Evolutionary conservation across 495 filamentous ascomycete genomes (phyloP).

Genomic region (Aspergillus sclerotioniger): DNA sequence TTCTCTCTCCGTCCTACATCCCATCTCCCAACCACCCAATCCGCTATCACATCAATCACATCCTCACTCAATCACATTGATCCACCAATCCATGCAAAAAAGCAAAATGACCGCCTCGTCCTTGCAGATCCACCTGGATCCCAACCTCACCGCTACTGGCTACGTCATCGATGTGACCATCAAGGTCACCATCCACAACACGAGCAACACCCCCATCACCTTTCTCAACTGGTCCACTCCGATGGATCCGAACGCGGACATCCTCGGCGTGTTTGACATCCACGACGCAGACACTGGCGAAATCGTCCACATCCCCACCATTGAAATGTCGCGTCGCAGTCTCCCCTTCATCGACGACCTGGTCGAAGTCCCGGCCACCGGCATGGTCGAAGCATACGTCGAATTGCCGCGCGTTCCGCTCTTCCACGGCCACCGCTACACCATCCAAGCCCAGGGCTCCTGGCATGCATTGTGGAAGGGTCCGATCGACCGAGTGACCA

Average conservation of each 20-base stretch:
- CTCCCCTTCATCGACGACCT: constrained; percentile 42
- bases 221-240: constrained; percentile 50
- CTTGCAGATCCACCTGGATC: not conserved
- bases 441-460: constrained; percentile 27
- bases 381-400: constrained; percentile 13
- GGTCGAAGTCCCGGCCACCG: constrained; percentile 37
- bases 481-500: constrained; percentile 20
- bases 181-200: constrained; percentile 43
- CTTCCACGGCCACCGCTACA: constrained; percentile 26
- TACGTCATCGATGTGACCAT: constrained; percentile 13
- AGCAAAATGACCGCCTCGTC: not conserved
- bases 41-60: no score
- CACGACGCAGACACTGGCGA: constrained; percentile 29
- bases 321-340: constrained; percentile 45
- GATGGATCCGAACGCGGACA: constrained; percentile 44
- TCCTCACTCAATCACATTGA: no score
- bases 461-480: constrained; percentile 35
- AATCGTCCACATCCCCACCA: constrained; percentile 34
- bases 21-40: no score
- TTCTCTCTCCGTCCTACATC: no score
- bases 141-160: not conserved
- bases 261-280: constrained; percentile 47
- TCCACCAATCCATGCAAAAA: no score
- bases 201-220: constrained; percentile 38
- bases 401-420: constrained; percentile 20